A percentile compares a stretch with the other conserved stretches of the same genome.
phyloP scores from a whole-genome alignment of 352 stramenopile genomes.

The Phytophthora palmivora region DNA sequence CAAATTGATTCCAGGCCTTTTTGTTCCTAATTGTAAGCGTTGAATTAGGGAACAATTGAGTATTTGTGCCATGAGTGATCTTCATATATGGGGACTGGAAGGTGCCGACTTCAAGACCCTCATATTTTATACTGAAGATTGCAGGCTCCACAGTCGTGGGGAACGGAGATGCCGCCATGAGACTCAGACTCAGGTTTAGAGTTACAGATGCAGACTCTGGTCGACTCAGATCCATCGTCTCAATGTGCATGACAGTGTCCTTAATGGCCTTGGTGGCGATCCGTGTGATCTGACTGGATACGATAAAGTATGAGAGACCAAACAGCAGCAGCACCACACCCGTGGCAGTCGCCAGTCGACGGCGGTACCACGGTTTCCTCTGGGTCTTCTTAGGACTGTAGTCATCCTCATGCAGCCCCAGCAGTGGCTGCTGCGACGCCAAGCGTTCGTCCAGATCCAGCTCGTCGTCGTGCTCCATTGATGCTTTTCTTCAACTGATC shows the following conservation, averaged over 20 bases:
- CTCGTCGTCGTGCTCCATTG: conserved; percentile 27
- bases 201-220: conserved; percentile 41
- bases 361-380: conserved; percentile 34
- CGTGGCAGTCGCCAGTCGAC: conserved; percentile 18
- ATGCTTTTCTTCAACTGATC: conserved; percentile 17
- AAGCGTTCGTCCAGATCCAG: conserved; percentile 35
- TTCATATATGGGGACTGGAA: conserved; percentile 61
- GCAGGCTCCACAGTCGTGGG: conserved; percentile 50
- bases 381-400: neutral
- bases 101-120: conserved; percentile 41
- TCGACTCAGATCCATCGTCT: conserved; percentile 61
- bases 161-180: conserved; percentile 64
- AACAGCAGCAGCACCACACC: conserved; percentile 35
- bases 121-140: conserved; percentile 62
- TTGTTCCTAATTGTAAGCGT: conserved; percentile 64
- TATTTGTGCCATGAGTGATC: conserved; percentile 60
- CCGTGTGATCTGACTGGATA: conserved; percentile 58
- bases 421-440: conserved; percentile 38
- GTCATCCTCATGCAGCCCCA: conserved; percentile 27
- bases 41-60: conserved; percentile 50
- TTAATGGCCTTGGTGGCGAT: conserved; percentile 68
- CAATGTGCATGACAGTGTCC: conserved; percentile 65
- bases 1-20: conserved; percentile 71
- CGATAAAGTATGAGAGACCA: conserved; percentile 46
- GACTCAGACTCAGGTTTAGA: conserved; percentile 58